Evolutionary conservation across 805 yeast species (phyloP).

Genomic region (Metschnikowia sp.): DNA sequence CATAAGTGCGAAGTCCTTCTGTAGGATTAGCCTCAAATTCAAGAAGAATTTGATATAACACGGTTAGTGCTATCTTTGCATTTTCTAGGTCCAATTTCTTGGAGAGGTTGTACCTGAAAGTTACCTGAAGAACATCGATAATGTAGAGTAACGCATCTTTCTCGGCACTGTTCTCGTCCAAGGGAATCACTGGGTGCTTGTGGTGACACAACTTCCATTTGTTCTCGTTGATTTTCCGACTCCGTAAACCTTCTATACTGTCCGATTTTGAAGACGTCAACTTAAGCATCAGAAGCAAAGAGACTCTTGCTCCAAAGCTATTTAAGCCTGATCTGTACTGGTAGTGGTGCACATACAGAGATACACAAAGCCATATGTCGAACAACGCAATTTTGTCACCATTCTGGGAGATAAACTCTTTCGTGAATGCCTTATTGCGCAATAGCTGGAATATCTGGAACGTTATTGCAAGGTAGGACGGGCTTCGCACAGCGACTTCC

Average conservation of each 20-base stretch:
- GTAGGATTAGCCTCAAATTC: slow-evolving; percentile 17
- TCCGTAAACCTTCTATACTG: slow-evolving; percentile 2
- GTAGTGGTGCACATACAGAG: slow-evolving; percentile 38
- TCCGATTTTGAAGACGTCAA: slow-evolving; percentile 17
- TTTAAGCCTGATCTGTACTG: slow-evolving; percentile 29
- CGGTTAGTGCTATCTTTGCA: slow-evolving; percentile 25
- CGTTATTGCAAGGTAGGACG: slow-evolving; percentile 13
- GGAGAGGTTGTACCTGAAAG: slow-evolving; percentile 35
- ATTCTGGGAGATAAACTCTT: slow-evolving; percentile 1
- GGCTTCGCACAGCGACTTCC: slow-evolving; percentile 2
- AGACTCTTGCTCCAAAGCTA: slow-evolving; percentile 25
- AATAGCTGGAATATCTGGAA: slow-evolving; percentile 9
- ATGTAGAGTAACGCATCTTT: slow-evolving; percentile 30
- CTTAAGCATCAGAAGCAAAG: slow-evolving; percentile 26
- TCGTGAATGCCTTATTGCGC: slow-evolving; percentile 10
- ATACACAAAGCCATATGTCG: slow-evolving; percentile 35
- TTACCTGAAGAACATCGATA: slow-evolving; percentile 15
- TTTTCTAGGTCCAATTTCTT: slow-evolving; percentile 32
- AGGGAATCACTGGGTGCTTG: slow-evolving; percentile 32
- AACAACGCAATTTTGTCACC: slow-evolving; percentile 5
- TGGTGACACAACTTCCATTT: slow-evolving; percentile 45
- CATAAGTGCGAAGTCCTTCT: slow-evolving; percentile 22
- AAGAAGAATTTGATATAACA: slow-evolving; percentile 24
- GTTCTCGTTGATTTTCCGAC: slow-evolving; percentile 28
- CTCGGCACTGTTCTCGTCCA: slow-evolving; percentile 3